Evolutionary conservation across 2,329 filamentous ascomycete genomes (phyloP).

Genomic region (Penicillium sp.): DNA sequence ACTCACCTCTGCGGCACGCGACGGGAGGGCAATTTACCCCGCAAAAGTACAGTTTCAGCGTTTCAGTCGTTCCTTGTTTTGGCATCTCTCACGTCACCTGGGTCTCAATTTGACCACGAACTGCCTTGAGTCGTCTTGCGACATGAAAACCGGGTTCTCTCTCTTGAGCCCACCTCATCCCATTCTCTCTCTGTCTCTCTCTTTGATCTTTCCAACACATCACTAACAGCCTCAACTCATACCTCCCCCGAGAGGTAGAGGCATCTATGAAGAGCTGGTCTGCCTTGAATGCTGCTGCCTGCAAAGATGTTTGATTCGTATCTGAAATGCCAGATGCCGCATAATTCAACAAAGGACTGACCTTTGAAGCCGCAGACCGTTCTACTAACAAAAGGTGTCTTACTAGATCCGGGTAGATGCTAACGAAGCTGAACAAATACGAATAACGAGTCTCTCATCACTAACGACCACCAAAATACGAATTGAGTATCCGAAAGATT

Average conservation of each 20-base stretch:
- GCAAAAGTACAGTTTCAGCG: background rate
- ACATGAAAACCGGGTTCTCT: background rate
- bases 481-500: background rate
- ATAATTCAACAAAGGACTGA: background rate
- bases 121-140: background rate
- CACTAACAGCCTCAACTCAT: background rate
- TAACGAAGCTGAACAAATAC: background rate
- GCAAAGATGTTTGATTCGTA: background rate
- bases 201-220: background rate
- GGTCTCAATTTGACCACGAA: background rate
- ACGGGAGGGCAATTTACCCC: constrained; percentile 3
- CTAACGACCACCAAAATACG: background rate
- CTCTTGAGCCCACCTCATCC: background rate
- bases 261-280: background rate
- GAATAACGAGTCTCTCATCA: background rate
- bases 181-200: background rate
- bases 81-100: background rate
- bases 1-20: background rate
- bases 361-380: background rate
- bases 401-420: constrained; percentile 8
- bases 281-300: background rate
- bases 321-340: constrained; percentile 4
- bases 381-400: background rate
- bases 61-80: background rate
- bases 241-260: background rate